Evolutionary conservation across 2,329 filamentous ascomycete genomes (phyloP).

Genomic region (Fusarium chlamydosporum): DNA sequence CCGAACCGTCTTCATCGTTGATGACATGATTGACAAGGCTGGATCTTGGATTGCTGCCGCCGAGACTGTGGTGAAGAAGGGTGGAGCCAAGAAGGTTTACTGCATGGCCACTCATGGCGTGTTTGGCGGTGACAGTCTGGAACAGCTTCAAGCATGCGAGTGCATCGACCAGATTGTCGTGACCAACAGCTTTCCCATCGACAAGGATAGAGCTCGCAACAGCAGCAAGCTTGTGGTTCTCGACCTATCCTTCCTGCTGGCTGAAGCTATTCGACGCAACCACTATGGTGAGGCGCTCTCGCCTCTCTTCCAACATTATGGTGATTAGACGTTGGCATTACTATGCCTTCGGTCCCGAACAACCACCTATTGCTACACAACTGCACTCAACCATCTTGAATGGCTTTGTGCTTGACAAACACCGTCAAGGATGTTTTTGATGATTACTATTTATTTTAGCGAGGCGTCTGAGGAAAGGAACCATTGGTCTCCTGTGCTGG

Average conservation of each 20-base stretch:
- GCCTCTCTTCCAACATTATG: slow-evolving; percentile 76
- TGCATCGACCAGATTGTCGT: slow-evolving; percentile 95
- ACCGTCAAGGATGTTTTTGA: slow-evolving; percentile 37
- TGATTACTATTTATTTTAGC: slow-evolving; percentile 51
- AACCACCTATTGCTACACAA: slow-evolving; percentile 28
- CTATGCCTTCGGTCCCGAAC: slow-evolving; percentile 18
- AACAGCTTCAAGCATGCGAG: slow-evolving; percentile 91
- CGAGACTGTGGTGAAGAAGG: slow-evolving; percentile 94
- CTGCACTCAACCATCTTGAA: slow-evolving; percentile 11
- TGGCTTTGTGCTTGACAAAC: slow-evolving; percentile 33
- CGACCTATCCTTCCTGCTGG: slow-evolving; percentile 87
- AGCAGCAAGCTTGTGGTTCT: slow-evolving; percentile 89
- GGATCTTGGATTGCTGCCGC: slow-evolving; percentile 97
- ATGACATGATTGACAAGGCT: slow-evolving; percentile 99
- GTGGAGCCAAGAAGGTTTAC: slow-evolving; percentile 92
- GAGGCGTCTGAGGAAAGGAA: slow-evolving; percentile 55
- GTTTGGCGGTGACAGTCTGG: slow-evolving; percentile 89
- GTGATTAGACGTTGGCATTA: slow-evolving; percentile 60
- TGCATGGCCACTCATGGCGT: slow-evolving; percentile 97
- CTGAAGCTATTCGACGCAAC: slow-evolving; percentile 94
- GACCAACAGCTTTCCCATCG: slow-evolving; percentile 96
- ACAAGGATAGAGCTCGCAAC: slow-evolving; percentile 76
- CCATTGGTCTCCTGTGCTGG: slow-evolving; percentile 35
- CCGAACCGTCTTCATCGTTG: slow-evolving; percentile 91
- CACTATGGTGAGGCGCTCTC: slow-evolving; percentile 93